Evolutionary conservation across 345 rosid species (phyloP), one percentile per base, ranked within the genome.

Genomic region (Camelina laxa): DNA sequence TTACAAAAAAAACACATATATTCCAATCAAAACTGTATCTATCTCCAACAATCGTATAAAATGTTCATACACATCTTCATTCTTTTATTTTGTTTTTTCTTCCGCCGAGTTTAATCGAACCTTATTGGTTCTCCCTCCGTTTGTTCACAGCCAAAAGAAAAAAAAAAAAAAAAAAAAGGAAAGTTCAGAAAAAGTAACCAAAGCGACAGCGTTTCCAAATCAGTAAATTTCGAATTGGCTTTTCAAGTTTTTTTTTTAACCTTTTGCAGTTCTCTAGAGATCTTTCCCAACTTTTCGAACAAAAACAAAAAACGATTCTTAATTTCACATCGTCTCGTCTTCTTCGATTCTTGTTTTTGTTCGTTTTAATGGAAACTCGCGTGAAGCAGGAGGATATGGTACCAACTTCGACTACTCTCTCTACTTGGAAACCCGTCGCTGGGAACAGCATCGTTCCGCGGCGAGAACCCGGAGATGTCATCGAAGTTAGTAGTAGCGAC

Each of bases 401-500:
- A 14, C 87, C 68, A 5, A 38, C 78, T 38, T 19, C 50, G 1
- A 50, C 30, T 75, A 9, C 60, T 7, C 5, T 24, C 24, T 35
- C 36, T 16, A 19, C 78, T 12, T 57, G 21, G 47, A 60, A 21
- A 69, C 65, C 47, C 62, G 6, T 19, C 67, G 60, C 33, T 19
- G n/a, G 41, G 2, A 70, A 56, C 20, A 20, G 13, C 36, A 45
- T 0, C 50, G 4, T 5, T 13, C 44, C 61, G 14, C 3, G 2
- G 36, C 42, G n/a, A 3, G 38, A 55, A 6, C 67, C 78, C 19
- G 13, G 35, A 12, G 35, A 78, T 9, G 76, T 86, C 2, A 86
- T 91, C 82, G 83, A 87, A 4, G 80, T 93, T 63, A 78, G 84
- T 24, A 84, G 86, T 51, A 81, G 87, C 81, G 78, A 84, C 71